Evolutionary conservation across 108 stramenopile species (phyloP).

Genomic region (Stephanodiscus minutulus): DNA sequence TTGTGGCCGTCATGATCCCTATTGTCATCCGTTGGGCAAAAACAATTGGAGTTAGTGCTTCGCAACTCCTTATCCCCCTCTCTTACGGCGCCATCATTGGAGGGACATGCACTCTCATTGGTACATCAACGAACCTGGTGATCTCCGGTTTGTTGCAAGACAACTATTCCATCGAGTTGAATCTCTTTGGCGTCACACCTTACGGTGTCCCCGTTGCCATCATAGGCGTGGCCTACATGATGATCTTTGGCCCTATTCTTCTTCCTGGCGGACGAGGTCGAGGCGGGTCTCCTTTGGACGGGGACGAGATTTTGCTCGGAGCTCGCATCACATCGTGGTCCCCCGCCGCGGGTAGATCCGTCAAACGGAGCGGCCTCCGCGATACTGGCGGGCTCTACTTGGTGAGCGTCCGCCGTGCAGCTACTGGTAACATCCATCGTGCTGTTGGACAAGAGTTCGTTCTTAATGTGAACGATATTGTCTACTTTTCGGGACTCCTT

Average conservation of each 20-base stretch:
- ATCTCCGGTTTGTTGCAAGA: constrained; percentile 62
- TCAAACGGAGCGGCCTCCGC: constrained; percentile 65
- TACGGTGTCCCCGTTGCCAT: constrained; percentile 76
- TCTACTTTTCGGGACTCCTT: constrained; percentile 79
- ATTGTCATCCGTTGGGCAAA: constrained; percentile 76
- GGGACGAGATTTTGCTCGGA: constrained; percentile 61
- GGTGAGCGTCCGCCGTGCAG: constrained; percentile 72
- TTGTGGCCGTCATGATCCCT: constrained; percentile 86
- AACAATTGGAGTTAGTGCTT: constrained; percentile 48
- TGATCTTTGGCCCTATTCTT: constrained; percentile 58
- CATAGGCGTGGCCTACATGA: constrained; percentile 62
- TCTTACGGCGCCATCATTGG: constrained; percentile 78
- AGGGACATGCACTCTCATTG: constrained; percentile 82
- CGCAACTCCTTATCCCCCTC: constrained; percentile 77
- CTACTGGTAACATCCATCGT: constrained; percentile 73
- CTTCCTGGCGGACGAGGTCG: constrained; percentile 55
- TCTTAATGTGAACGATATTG: constrained; percentile 69
- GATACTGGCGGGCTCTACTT: constrained; percentile 77
- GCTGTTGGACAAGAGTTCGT: constrained; percentile 85
- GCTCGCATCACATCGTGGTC: constrained; percentile 70
- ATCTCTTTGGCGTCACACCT: constrained; percentile 68
- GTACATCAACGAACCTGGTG: constrained; percentile 81
- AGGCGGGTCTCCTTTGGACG: constrained; percentile 9
- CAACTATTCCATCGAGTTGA: constrained; percentile 48
- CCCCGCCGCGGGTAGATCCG: constrained; percentile 64